Base-by-base conservation (phyloP, 106 monocot species). In the Alisma plantagoaquatica region DNA sequence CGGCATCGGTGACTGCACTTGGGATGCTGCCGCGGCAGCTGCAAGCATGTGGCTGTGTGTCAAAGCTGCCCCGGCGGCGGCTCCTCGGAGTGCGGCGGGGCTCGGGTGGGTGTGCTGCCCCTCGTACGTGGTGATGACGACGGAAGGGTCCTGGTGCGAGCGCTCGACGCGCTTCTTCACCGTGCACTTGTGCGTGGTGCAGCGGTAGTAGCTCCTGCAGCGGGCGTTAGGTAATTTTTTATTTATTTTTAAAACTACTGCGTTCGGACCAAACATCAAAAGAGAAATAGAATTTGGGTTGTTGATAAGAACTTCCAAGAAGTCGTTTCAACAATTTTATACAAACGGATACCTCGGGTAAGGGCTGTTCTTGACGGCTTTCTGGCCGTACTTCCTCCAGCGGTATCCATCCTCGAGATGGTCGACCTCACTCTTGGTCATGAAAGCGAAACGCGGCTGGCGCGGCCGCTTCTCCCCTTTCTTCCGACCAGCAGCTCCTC, bases 341-440 rank as follows among this genome's bases (percentile, higher is more conserved):
- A n/a, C n/a, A n/a, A n/a, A n/a, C n/a, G n/a, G n/a, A n/a, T n/a
- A 91, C 91, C 91, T 91, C 38, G 91, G 91, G 63, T 70, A 85
- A 27, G 84, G 81, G 75, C 91, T 91, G 61, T 91, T 84, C 78
- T 91, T 91, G 56, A 91, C 91, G 0, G 84, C 91, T 68, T 91
- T 91, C 72, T 91, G 91, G 20, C 91, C 91, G 25, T 91, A 91
- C 43, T 91, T 91, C 47, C 91, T 74, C 91, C 91, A 91, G n/a
- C 84, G 60, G 47, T 91, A 91, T 14, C 91, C 91, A 32, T 91
- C 91, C 56, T 91, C 91, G 0, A 91, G 77, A 49, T 91, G 77
- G 56, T 91, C 91, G 7, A 91, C 78, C 64, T 91, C 84, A 50
- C 91, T 91, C 53, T 91, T 91, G n/a, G 91, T 91, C 80, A 91